These are phyloP conservation scores for Dicorynia guianensis DNA, from an alignment of 306 rosid genomes.

Conservation along the genomic window DNA sequence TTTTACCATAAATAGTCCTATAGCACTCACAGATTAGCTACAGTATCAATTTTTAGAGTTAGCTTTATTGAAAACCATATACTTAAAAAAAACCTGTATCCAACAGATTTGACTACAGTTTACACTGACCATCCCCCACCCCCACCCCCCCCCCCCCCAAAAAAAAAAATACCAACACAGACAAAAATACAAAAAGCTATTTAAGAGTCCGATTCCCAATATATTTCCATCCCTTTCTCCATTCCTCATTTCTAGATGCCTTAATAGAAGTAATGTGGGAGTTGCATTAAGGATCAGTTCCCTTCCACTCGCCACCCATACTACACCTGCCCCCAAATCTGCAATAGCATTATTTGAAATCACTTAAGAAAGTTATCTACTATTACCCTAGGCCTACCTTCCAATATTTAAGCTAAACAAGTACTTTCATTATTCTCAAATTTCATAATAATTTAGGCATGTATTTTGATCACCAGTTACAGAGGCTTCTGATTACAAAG, in stretches of 20 bases:
- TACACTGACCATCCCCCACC: not conserved
- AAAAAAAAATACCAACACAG: not conserved
- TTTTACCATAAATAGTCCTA: not conserved
- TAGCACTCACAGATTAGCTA: not conserved
- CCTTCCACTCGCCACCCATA: not conserved
- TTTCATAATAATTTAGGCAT: constrained; percentile 11
- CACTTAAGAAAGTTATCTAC: constrained; percentile 5
- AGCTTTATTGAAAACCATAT: not conserved
- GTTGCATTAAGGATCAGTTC: not conserved
- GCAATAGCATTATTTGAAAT: not conserved
- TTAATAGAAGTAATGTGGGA: not conserved
- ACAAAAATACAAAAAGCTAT: not conserved
- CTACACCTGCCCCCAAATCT: constrained; percentile 27
- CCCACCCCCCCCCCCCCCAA: not conserved
- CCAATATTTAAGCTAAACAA: constrained; percentile 11
- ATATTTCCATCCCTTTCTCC: not conserved
- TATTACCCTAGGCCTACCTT: not conserved
- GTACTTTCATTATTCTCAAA: constrained; percentile 23
- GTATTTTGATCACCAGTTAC: constrained; percentile 17
- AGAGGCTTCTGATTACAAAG: constrained; percentile 21
- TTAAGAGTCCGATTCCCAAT: too few relatives aligned
- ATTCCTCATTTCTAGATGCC: not conserved
- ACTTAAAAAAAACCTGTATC: not conserved
- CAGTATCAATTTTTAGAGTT: not conserved
- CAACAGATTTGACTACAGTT: not conserved